These are phyloP conservation scores for Carex parvula DNA, from an alignment of 176 grass and related monocot species.

Conservation along the genomic window DNA sequence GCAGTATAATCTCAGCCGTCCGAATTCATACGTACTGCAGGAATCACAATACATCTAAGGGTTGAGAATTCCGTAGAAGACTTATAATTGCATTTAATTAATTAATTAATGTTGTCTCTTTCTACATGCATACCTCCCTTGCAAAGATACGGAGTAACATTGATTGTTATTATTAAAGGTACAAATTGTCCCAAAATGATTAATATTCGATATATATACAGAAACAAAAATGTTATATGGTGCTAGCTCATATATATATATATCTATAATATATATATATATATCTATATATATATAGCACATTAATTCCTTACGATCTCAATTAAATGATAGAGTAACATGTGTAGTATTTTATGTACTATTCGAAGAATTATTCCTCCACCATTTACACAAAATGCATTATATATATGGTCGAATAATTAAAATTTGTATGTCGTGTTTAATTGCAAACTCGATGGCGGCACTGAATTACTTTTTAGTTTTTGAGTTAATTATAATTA, in stretches of 20 bases:
- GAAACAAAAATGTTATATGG: slow-evolving; percentile 10
- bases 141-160: slow-evolving; percentile 1
- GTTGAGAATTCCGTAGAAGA: not conserved
- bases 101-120: not conserved
- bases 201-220: not conserved
- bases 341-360: not conserved
- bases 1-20: not conserved
- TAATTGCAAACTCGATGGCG: not conserved
- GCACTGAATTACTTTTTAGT: not conserved
- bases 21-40: too few relatives aligned
- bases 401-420: not conserved
- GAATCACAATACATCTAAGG: not conserved
- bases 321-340: too few relatives aligned
- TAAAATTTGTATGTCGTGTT: not conserved
- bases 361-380: not conserved
- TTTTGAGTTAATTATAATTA: not conserved
- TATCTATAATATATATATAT: too few relatives aligned
- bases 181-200: slow-evolving; percentile 6
- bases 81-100: slow-evolving; percentile 10
- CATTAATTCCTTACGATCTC: not conserved
- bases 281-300: too few relatives aligned
- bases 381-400: not conserved
- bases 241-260: not conserved
- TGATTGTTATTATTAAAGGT: slow-evolving; percentile 18
- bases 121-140: not conserved